Base-by-base conservation (phyloP, 2,329 filamentous ascomycete genomes). In the Chaetomiaceae sp. region DNA sequence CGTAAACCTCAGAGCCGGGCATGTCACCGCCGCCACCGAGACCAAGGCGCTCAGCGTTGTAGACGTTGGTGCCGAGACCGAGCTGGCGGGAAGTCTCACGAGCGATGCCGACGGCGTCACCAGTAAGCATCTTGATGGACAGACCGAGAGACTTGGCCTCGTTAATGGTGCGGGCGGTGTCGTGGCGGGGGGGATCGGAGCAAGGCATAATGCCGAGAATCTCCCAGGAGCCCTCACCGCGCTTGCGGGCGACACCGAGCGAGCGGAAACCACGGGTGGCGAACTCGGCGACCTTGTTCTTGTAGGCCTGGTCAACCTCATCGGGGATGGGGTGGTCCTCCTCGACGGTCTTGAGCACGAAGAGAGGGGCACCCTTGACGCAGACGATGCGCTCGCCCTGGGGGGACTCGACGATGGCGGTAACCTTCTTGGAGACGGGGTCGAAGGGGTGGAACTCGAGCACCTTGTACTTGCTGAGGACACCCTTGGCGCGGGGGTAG, bases 201-300 rank as follows among this genome's bases (percentile, higher is more conserved):
- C 88, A 95, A 62, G 89, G 88, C 86, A 95, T 91, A 62, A 95
- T 95, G 61, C 88, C 88, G 58, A 95, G 82, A 59, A 95, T 90
- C 68, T 95, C 87, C 88, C 89, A 95, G 47, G 79, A 73, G 63
- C 81, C 79, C 67, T 86, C 79, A 64, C 79, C 86, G 66, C 85
- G 83, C 79, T 93, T 94, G 70, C 88, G 88, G 61, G 88, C 88
- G 72, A 95, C 86, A 77, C 88, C 88, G 40, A 95, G 85, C 50
- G 89, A 93, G 69, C 89, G 87, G 78, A 94, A 95, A 73, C 89
- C 89, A 79, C 89, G 87, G 60, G 83, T 86, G 59, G 88, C 89
- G 63, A 94, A 94, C 68, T 95, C 89, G 41, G 86, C 85, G 51
- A 95, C 88, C 69, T 89, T 91, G 73, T 88, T 88, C 78, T 91